phyloP scores from a whole-genome alignment of 257 asterid species.

The Asclepias syriaca region DNA sequence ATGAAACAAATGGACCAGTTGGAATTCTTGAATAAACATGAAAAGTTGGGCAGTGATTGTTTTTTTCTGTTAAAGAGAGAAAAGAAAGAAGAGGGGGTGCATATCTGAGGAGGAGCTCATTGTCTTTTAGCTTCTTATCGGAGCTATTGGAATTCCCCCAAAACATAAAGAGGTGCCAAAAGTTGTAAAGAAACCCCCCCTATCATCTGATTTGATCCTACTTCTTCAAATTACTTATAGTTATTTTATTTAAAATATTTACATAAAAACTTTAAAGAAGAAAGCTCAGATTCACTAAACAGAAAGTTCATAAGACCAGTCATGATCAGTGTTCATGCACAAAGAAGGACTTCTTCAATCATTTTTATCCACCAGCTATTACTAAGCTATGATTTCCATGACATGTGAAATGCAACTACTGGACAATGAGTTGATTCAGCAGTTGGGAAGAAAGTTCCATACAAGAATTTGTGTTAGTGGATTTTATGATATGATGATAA shows the following conservation, averaged over 20 bases:
- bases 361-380: neutral
- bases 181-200: neutral
- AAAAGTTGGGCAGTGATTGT: slow-evolving; percentile 2
- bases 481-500: slow-evolving; percentile 9
- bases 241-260: too few species aligned
- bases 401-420: too few species aligned
- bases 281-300: too few species aligned
- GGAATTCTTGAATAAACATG: slow-evolving; percentile 11
- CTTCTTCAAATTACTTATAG: too few species aligned
- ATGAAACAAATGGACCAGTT: slow-evolving; percentile 13
- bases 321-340: too few species aligned
- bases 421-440: slow-evolving; percentile 18
- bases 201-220: too few species aligned
- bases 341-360: too few species aligned
- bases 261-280: too few species aligned
- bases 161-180: neutral
- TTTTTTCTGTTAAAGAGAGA: slow-evolving; percentile 1
- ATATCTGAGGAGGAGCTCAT: slow-evolving; percentile 15
- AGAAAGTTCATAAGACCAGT: too few species aligned
- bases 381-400: slow-evolving; percentile 2
- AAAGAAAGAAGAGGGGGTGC: slow-evolving; percentile 1
- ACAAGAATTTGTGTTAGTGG: slow-evolving; percentile 31
- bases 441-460: slow-evolving; percentile 12
- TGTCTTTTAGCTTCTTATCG: slow-evolving; percentile 1
- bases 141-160: neutral